Evolutionary conservation across 139 green algal species (phyloP).

Genomic region (Diplosphaera chodatii): DNA sequence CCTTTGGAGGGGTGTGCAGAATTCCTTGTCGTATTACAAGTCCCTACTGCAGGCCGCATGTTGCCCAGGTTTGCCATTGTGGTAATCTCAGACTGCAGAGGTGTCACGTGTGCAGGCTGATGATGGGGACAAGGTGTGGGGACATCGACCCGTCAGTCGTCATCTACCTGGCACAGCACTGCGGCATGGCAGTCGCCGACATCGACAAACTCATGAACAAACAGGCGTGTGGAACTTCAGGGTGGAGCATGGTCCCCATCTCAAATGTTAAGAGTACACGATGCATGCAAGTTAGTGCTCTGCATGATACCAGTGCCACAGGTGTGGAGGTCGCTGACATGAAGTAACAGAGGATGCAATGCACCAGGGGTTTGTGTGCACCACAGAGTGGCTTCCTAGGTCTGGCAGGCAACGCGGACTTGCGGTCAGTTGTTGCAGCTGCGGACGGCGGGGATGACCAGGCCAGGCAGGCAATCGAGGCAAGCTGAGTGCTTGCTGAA

Average conservation of each 20-base stretch:
- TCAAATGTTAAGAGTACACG: no score
- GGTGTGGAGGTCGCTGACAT: no score
- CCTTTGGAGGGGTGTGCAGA: conserved; percentile 77
- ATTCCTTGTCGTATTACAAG: no score
- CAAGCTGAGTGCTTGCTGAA: no score
- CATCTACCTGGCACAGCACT: conserved; percentile 36
- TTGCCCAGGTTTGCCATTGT: no score
- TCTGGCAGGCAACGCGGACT: conserved; percentile 48
- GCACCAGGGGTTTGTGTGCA: no score
- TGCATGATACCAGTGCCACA: no score
- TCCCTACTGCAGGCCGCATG: no score
- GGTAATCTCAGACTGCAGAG: no score
- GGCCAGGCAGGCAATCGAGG: conserved; percentile 59
- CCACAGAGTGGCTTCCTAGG: conserved; percentile 36
- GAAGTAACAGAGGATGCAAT: background rate
- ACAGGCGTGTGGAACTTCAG: background rate
- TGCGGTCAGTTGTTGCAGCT: conserved; percentile 50
- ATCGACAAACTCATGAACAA: conserved; percentile 83
- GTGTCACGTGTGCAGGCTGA: conserved; percentile 30
- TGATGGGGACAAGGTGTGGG: conserved; percentile 63
- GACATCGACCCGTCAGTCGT: conserved; percentile 72
- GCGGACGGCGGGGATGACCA: conserved; percentile 37
- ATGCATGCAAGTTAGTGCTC: no score
- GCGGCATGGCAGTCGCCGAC: conserved; percentile 22
- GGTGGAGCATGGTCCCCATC: no score